Evolutionary conservation across 306 rosid genomes (phyloP), one percentile per base, ranked within the genome.

Genomic region (Delonix regia): DNA sequence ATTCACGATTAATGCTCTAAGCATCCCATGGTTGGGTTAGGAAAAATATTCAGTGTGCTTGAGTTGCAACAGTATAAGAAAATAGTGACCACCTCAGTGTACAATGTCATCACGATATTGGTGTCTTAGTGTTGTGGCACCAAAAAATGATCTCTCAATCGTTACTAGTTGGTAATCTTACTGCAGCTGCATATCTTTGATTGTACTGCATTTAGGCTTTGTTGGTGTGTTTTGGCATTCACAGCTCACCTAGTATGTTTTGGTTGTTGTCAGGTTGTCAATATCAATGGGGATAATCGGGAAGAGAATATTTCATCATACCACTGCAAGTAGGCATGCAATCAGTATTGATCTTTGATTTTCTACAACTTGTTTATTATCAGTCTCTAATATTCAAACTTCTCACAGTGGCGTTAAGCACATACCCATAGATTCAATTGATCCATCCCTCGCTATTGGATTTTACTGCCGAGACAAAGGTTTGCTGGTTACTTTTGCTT

Each of bases 391-490:
- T 45, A 4, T 49, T 39, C 15, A 34, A 72, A 12, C 10, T 53
- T 73, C 45, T 36, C 69, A 63, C 88, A 94, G 98, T 72, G 70
- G 89, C 66, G 38, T 85, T 67, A 88, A 94, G 57, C 94, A 91
- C 84, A 88, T 92, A 4, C 89, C 92, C 34, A 82, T 95, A 39
- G 97, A 93, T 66, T 82, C 91, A 16, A 88, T 95, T 48, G 99
- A 95, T 84, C 92, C 99, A 70, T 95, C 99, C 66, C 78, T 95
- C 79, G 99, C 99, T 51, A 88, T 95, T 78, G 99, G 99, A 72
- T 95, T 95, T 87, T 95, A 92, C 85, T 95, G 99, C 80, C 96
- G 93, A 27, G 90, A 89, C 82, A 93, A 87, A 93, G 97, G 98
- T 94, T 53, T 74, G 81, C 66, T 39, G 71, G 19, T 69, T 78